phyloP scores from a whole-genome alignment of 192 early-diverging fungal genomes.

The Martensiomyces pterosporus region DNA sequence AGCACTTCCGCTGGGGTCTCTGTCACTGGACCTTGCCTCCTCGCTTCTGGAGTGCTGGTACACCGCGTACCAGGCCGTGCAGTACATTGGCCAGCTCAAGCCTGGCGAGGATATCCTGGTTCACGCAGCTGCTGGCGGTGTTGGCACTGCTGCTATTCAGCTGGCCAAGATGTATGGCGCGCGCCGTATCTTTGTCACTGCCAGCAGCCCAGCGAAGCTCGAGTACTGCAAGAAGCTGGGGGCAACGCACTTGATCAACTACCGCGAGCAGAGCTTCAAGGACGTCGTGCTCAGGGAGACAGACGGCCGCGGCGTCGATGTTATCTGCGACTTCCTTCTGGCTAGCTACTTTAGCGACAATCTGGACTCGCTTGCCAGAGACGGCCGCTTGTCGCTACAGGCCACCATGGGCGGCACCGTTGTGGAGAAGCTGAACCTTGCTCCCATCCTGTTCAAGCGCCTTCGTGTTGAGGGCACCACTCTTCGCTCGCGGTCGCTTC shows the following conservation, averaged over 20 bases:
- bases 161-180: constrained; percentile 63
- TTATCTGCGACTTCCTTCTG: constrained; percentile 71
- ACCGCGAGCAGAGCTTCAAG: constrained; percentile 64
- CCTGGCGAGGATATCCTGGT: constrained; percentile 65
- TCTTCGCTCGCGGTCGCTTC: constrained; percentile 59
- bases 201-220: constrained; percentile 61
- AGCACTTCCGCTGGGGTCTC: constrained; percentile 52
- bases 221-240: constrained; percentile 62
- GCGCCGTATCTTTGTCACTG: constrained; percentile 66
- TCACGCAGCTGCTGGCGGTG: constrained; percentile 75
- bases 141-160: constrained; percentile 77
- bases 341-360: constrained; percentile 55
- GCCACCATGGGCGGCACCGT: constrained; percentile 59
- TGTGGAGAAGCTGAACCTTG: constrained; percentile 22
- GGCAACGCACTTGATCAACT: constrained; percentile 73
- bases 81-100: constrained; percentile 54
- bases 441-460: constrained; percentile 58
- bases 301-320: constrained; percentile 62
- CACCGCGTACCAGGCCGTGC: constrained; percentile 73
- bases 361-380: constrained; percentile 53
- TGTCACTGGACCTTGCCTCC: constrained; percentile 60
- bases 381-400: constrained; percentile 74
- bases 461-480: constrained; percentile 67
- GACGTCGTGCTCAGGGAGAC: constrained; percentile 55
- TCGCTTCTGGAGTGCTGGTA: constrained; percentile 77